Evolutionary conservation across 371 early-diverging fungal genomes (phyloP), one percentile per base, ranked within the genome.

Genomic region (Mucor piriformis): DNA sequence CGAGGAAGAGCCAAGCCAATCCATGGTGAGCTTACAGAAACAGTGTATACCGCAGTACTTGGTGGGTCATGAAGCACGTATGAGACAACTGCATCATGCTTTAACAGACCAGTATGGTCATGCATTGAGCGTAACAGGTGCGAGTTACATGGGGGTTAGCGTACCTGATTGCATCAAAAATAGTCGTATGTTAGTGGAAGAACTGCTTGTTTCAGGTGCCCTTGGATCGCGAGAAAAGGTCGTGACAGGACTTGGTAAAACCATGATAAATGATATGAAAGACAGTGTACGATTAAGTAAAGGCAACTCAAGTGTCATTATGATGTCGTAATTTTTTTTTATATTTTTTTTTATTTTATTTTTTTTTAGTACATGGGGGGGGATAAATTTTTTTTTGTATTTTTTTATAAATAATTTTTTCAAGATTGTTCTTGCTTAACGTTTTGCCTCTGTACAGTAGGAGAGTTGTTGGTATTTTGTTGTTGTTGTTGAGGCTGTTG

Each of bases 31-130:
- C 33, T 47, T 95, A 15, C 86, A 89, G n/a, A 58, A 66, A 3
- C 72, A 87, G n/a, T 97, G 97, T 67, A 95, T 97, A 47, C 95
- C 96, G 8, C 92, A 95, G 58, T 96, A 95, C 64, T 58, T 76
- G 0, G 92, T 95, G 0, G 96, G 95, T 0, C 95, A 97, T 61
- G 54, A 79, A 27, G 76, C 82, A 13, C 72, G 88, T 33, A 70
- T 97, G 61, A 56, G 72, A 21, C 71, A 70, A 18, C 65, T 96
- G 58, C 86, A 92, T 53, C 71, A 78, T 37, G 74, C 71, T 0
- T 18, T 74, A 6, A 63, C 71, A 44, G 58, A 85, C 2, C 51
- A 67, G 1, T 70, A 67, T 23, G 82, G 84, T 12, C 83, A 82
- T 42, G 52, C 57, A n/a, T 60, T 95, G 63, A 86, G 87, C 43